Percentiles rank a stretch among this genome's conserved stretches.
Conservation (phyloP, 2,329 filamentous ascomycete species). For the Pyricularia sp. region DNA sequence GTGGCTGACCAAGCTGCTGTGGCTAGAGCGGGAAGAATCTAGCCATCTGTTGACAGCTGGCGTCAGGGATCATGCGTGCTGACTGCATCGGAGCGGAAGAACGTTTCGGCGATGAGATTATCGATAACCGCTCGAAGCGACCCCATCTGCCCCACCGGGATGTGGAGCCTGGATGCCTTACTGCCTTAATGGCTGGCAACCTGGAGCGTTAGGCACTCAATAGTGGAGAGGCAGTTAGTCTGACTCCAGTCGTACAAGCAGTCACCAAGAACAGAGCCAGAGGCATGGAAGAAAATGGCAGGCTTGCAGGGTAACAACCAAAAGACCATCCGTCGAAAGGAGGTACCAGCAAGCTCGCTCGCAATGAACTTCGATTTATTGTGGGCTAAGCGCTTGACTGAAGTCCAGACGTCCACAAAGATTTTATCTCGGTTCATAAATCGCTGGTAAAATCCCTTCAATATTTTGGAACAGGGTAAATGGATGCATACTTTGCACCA, state of each 20-base stretch:
- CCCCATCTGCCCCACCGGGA: no score
- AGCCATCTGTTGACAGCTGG: not conserved
- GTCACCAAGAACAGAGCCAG: not conserved
- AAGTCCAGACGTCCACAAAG: no score
- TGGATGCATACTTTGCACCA: no score
- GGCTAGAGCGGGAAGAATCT: not conserved
- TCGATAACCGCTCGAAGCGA: not conserved
- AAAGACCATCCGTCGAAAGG: not conserved
- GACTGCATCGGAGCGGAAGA: not conserved
- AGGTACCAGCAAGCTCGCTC: not conserved
- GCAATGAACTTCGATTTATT: no score
- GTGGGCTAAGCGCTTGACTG: no score
- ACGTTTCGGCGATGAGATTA: not conserved
- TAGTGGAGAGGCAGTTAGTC: not conserved
- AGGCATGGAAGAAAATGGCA: not conserved
- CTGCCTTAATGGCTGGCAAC: no score
- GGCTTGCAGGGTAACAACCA: not conserved
- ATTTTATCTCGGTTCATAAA: no score
- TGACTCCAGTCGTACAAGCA: not conserved
- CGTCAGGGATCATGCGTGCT: not conserved
- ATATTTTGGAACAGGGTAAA: no score
- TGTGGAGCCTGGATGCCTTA: no score
- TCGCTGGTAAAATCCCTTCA: no score
- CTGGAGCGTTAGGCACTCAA: no score
- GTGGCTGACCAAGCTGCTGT: not conserved